These are phyloP conservation scores for Pyrus hybrid DNA, from an alignment of 331 rosid species.

Conservation along the genomic window DNA sequence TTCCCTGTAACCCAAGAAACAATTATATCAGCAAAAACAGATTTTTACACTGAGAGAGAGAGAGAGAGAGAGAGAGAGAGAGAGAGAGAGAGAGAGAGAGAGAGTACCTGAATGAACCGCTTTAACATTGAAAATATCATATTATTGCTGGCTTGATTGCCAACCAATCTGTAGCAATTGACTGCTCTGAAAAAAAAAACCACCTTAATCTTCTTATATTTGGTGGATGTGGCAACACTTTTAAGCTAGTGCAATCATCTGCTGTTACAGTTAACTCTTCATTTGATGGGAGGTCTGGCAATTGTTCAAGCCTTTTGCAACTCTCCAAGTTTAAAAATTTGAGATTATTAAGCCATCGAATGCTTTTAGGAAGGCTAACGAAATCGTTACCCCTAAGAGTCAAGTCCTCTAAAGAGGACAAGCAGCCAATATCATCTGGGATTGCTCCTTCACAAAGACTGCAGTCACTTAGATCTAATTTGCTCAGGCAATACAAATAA, in stretches of 20 bases:
- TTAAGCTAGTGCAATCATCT: background rate
- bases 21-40: background rate
- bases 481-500: background rate
- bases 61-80: background rate
- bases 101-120: background rate
- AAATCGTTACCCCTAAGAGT: background rate
- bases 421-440: background rate
- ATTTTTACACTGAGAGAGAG: too few species aligned
- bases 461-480: background rate
- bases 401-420: background rate
- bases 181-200: background rate
- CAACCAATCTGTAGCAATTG: background rate
- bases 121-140: background rate
- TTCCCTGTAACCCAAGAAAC: background rate
- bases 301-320: background rate
- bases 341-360: background rate
- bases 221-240: conserved; percentile 1
- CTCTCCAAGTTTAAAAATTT: background rate
- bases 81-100: background rate
- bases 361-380: background rate
- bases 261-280: background rate
- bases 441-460: background rate
- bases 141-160: background rate
- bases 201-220: background rate
- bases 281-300: background rate